Conservation (phyloP, 768 basidiomycete genomes). For the Lactarius tabidus region DNA sequence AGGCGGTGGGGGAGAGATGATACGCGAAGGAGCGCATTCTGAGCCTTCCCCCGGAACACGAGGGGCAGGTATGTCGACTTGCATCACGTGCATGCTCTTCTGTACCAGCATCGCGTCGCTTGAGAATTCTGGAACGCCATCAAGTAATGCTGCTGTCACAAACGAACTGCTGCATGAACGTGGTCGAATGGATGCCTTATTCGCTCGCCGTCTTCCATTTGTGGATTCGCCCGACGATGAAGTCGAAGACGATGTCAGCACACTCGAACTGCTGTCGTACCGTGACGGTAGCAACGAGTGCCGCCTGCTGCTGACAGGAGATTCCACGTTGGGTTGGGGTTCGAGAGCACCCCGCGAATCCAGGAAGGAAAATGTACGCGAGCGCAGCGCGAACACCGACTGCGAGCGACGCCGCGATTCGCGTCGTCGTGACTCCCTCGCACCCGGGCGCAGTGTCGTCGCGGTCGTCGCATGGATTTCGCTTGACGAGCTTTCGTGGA, state of each 20-base stretch:
- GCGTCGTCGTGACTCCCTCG: slow-evolving; percentile 18
- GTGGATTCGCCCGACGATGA: slow-evolving; percentile 18
- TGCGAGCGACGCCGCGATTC: slow-evolving; percentile 34
- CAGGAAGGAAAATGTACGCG: slow-evolving; percentile 24
- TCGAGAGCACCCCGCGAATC: slow-evolving; percentile 14
- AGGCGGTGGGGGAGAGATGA: not conserved
- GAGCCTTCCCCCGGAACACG: slow-evolving; percentile 2
- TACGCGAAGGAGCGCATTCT: not conserved
- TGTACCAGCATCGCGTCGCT: not conserved
- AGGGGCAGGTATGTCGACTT: slow-evolving; percentile 15
- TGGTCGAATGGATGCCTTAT: not conserved
- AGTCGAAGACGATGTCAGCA: slow-evolving; percentile 22
- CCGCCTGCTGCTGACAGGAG: slow-evolving; percentile 2
- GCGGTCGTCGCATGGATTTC: slow-evolving; percentile 1
- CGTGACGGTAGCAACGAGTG: slow-evolving; percentile 13
- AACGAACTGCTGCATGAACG: slow-evolving; percentile 23
- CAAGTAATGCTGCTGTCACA: slow-evolving; percentile 12
- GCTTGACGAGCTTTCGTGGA: slow-evolving; percentile 3
- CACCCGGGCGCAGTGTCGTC: slow-evolving; percentile 10
- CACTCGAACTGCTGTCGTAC: slow-evolving; percentile 18
- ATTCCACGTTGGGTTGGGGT: slow-evolving; percentile 2
- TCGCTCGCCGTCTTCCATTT: not conserved
- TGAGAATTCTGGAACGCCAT: slow-evolving; percentile 5
- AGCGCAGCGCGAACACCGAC: slow-evolving; percentile 29
- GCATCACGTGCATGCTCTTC: slow-evolving; percentile 23